phyloP scores from a whole-genome alignment of 2,329 filamentous ascomycete species.

The Alternaria panax region DNA sequence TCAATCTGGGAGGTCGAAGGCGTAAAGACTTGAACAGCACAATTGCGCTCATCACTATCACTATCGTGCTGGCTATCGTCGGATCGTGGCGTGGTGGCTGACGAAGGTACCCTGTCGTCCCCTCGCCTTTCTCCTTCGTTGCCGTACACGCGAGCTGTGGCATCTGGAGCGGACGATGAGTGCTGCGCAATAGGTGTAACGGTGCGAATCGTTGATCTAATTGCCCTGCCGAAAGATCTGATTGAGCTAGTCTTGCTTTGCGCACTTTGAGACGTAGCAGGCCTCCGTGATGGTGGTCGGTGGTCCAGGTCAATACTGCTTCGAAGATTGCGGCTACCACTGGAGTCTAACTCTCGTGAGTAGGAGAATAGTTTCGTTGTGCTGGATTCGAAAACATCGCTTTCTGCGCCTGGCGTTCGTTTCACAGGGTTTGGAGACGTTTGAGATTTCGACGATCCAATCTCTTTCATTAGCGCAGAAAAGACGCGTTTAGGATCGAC shows the following conservation, averaged over 20 bases:
- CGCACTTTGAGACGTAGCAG: slow-evolving; percentile 19
- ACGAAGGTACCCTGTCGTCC: slow-evolving; percentile 14
- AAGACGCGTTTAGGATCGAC: slow-evolving; percentile 47
- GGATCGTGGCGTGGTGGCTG: slow-evolving; percentile 3
- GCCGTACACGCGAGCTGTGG: slow-evolving; percentile 7
- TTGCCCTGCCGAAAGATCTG: slow-evolving; percentile 34
- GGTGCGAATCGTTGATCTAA: slow-evolving; percentile 48
- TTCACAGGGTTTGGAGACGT: not conserved
- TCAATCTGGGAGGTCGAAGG: slow-evolving; percentile 52
- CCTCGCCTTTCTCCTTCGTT: slow-evolving; percentile 15
- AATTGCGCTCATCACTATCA: not conserved
- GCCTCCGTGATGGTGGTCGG: slow-evolving; percentile 15
- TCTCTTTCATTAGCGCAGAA: slow-evolving; percentile 48
- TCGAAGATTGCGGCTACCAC: slow-evolving; percentile 16
- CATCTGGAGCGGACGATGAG: slow-evolving; percentile 15
- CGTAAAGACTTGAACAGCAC: slow-evolving; percentile 13
- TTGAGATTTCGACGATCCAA: slow-evolving; percentile 29
- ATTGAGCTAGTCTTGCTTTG: slow-evolving; percentile 40
- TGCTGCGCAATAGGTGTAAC: slow-evolving; percentile 43
- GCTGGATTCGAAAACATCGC: slow-evolving; percentile 39
- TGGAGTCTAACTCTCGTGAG: slow-evolving; percentile 20
- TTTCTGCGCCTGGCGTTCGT: slow-evolving; percentile 28
- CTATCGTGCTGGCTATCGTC: not conserved
- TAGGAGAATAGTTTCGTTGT: slow-evolving; percentile 24
- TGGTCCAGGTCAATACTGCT: slow-evolving; percentile 19